A percentile compares a stretch with the other conserved stretches of the same genome.
Conservation (phyloP, 768 basidiomycete species). For the Hericium erinaceus region DNA sequence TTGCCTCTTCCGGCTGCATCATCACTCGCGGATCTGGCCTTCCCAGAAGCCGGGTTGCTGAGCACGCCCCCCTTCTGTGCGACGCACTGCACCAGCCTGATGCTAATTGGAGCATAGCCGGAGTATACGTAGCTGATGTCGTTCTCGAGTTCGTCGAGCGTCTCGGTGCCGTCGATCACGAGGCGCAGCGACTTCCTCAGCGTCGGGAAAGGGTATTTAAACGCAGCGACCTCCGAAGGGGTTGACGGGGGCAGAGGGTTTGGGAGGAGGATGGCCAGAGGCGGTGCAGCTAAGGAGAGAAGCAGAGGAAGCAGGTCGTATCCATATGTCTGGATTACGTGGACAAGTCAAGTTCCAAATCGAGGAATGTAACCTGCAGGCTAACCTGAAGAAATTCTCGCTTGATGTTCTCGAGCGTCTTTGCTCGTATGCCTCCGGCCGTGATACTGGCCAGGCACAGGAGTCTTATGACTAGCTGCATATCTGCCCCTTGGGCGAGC, state of each 20-base stretch:
- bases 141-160: slow-evolving; percentile 75
- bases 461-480: slow-evolving; percentile 69
- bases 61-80: slow-evolving; percentile 87
- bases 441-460: slow-evolving; percentile 83
- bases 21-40: slow-evolving; percentile 35
- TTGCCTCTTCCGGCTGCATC: slow-evolving; percentile 28
- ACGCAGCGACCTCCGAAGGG: slow-evolving; percentile 27
- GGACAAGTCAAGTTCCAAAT: slow-evolving; percentile 1
- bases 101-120: slow-evolving; percentile 89
- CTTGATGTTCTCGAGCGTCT: slow-evolving; percentile 79
- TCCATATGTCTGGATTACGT: slow-evolving; percentile 54
- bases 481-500: slow-evolving; percentile 77
- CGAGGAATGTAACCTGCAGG: neutral
- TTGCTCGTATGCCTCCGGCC: slow-evolving; percentile 78
- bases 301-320: slow-evolving; percentile 63
- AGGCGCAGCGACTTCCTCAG: slow-evolving; percentile 82
- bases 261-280: slow-evolving; percentile 59
- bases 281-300: slow-evolving; percentile 51
- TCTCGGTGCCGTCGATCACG: slow-evolving; percentile 84
- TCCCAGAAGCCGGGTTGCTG: slow-evolving; percentile 62
- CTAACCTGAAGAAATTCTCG: slow-evolving; percentile 80
- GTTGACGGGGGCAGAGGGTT: slow-evolving; percentile 54
- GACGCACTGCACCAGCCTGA: slow-evolving; percentile 87
- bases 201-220: slow-evolving; percentile 62
- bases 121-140: slow-evolving; percentile 97